Evolutionary conservation across 2,329 filamentous ascomycete genomes (phyloP), one percentile per base, ranked within the genome.

Genomic region (Fusarium subglutinans): DNA sequence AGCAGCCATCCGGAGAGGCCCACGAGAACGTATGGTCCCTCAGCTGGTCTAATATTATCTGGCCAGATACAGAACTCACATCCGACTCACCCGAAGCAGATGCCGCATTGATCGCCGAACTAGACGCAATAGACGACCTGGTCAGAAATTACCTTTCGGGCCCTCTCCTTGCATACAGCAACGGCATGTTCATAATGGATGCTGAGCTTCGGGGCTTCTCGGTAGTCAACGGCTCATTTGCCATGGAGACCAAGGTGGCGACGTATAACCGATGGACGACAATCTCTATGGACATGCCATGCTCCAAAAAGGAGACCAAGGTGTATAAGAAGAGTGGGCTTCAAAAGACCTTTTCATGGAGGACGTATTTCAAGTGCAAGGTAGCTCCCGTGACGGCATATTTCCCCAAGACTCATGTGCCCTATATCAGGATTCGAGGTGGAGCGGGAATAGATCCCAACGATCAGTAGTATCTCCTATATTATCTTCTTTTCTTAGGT

Each of bases 401-500:
- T n/a, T 24, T 33, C 11, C 47, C 47, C 11, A 50, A 50, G 15
- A 18, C 47, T 50, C 28, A 33, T 50, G 22, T 50, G 15, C 47
- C 28, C 10, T 50, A 50, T 24, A 4, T 50, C 7, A 50, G 28
- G 15, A 50, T 50, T n/a, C 47, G 28, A 0, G 47, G 28, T 50
- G 28, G 47, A 5, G 47, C 28, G 10, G 47, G 47, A 33, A 33
- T 50, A 50, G 28, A 33, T n/a, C 47, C 47, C 8, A n/a, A 13
- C 22, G 47, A 33, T 12, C 28, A 10, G 13, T 50, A 50, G 22
- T 6, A 50, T 9, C 8, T 0, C 11, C 20, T n/a, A 7, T n/a
- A 13, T 44, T 18, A n/a, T 24, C 15, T 24, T 12, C 10, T 24
- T 17, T 44, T 17, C 6, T 3, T 9, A 0, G 22, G 8, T 9